Percentiles rank a stretch among this genome's conserved stretches.
Conservation (phyloP, 306 rosid genomes). For the Cucurbita pepo region DNA sequence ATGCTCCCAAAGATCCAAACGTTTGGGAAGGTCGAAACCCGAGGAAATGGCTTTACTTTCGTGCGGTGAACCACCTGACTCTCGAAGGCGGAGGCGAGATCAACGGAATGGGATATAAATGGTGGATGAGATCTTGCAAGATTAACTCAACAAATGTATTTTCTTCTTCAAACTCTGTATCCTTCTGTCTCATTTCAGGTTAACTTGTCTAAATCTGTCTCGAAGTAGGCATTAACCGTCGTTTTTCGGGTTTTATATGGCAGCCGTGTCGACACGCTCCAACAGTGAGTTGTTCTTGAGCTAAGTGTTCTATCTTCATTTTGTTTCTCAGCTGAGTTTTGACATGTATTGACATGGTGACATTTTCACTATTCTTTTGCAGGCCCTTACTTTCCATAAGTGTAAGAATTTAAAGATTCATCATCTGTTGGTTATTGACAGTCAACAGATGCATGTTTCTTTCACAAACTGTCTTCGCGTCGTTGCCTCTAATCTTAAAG, state of each 20-base stretch:
- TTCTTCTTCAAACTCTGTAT: conserved; percentile 7
- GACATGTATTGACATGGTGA: background rate
- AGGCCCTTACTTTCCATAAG: conserved; percentile 69
- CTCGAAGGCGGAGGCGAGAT: conserved; percentile 66
- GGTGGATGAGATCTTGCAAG: conserved; percentile 95
- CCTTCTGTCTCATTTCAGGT: conserved; percentile 15
- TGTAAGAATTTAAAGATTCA: conserved; percentile 54
- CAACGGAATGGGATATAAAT: conserved; percentile 75
- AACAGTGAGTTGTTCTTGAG: conserved; percentile 42
- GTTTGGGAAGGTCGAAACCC: conserved; percentile 44
- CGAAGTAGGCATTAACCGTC: conserved; percentile 1
- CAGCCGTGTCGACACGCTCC: conserved; percentile 85
- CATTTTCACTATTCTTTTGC: conserved; percentile 21
- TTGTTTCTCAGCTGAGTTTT: background rate
- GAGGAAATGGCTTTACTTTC: conserved; percentile 65
- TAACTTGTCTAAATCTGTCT: background rate
- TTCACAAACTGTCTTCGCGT: conserved; percentile 58
- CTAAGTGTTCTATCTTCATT: conserved; percentile 4
- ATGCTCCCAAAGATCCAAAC: conserved; percentile 61
- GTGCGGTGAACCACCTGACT: conserved; percentile 53
- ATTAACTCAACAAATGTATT: conserved; percentile 45
- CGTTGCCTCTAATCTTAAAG: conserved; percentile 37
- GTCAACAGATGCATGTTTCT: conserved; percentile 77
- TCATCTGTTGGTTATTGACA: conserved; percentile 43
- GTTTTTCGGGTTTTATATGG: conserved; percentile 13